Evolutionary conservation across 768 basidiomycete genomes (phyloP), one percentile per base, ranked within the genome.

Genomic region (Pleurotus ostreatus): DNA sequence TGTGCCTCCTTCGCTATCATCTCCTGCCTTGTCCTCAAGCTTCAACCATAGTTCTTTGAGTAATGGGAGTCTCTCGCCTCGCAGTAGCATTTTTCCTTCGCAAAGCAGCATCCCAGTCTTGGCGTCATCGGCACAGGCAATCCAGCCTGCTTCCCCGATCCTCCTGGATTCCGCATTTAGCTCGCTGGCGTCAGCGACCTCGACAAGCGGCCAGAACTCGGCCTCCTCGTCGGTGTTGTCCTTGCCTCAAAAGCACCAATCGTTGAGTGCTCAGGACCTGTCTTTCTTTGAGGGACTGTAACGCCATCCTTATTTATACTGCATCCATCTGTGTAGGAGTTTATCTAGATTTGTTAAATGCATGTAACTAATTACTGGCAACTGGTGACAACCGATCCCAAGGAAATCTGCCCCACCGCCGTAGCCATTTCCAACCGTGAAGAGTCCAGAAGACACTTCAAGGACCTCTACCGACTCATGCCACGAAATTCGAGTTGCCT

Each of bases 201-300:
- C 51, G 23, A 16, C 51, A 46, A 40, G 9, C 18, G 25, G 13
- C 16, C 20, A 7, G n/a, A 63, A 43, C 51, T 56, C 22, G 38
- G 56, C 41, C 18, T 25, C 49, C 5, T 16, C 62, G 34, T 55
- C 58, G 16, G 55, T 49, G 37, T 49, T 63, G 25, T 61, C 55
- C 22, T 60, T 67, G 47, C 59, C 68, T 58, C 45, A 65, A 47
- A 54, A 61, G 60, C 64, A 63, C 18, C 69, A 63, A 11, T 87
- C 86, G 3, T 68, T 93, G 49, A 88, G 86, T 3, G 91, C 89
- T 2, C 88, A 91, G 70, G 92, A 93, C 77, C 67, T 93, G 51
- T 90, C 86, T 15, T 94, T 94, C 68, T 94, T 94, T 66, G 92
- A 94, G 70, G 87, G 89, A 37, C 63, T 88, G 30, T 89, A 67